Evolutionary conservation across 805 yeast genomes (phyloP).

Genomic region (Suhomyces xylopsoci): DNA sequence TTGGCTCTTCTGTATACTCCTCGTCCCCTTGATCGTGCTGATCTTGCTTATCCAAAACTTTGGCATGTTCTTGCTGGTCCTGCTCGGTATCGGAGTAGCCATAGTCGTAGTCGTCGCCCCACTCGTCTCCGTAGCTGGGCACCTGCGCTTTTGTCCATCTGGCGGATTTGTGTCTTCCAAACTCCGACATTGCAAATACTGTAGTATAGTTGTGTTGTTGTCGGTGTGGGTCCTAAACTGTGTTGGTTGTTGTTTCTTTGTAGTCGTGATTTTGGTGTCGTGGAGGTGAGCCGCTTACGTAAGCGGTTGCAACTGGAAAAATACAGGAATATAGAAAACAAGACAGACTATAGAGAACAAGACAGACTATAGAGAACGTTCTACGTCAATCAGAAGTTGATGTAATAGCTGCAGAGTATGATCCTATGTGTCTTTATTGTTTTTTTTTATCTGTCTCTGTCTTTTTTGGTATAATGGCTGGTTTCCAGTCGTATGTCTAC

Average conservation of each 20-base stretch:
- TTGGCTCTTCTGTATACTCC: neutral
- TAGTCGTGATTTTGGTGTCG: neutral
- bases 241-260: neutral
- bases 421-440: too few relatives aligned
- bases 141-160: constrained; percentile 44
- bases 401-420: too few relatives aligned
- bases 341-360: too few relatives aligned
- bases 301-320: neutral
- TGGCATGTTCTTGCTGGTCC: neutral
- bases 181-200: constrained; percentile 21
- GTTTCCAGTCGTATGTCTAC: too few relatives aligned
- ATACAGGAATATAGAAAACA: too few relatives aligned
- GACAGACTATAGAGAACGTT: too few relatives aligned
- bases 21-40: neutral
- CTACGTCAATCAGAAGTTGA: too few relatives aligned
- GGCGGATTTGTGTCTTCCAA: constrained; percentile 42
- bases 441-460: too few relatives aligned
- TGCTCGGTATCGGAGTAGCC: neutral
- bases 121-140: constrained; percentile 42
- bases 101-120: constrained; percentile 27
- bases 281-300: neutral
- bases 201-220: too few relatives aligned
- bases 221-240: too few relatives aligned
- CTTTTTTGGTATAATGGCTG: too few relatives aligned
- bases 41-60: neutral